These are phyloP conservation scores for Penicillium cinerascens DNA, from an alignment of 495 filamentous ascomycete genomes.

Conservation along the genomic window DNA sequence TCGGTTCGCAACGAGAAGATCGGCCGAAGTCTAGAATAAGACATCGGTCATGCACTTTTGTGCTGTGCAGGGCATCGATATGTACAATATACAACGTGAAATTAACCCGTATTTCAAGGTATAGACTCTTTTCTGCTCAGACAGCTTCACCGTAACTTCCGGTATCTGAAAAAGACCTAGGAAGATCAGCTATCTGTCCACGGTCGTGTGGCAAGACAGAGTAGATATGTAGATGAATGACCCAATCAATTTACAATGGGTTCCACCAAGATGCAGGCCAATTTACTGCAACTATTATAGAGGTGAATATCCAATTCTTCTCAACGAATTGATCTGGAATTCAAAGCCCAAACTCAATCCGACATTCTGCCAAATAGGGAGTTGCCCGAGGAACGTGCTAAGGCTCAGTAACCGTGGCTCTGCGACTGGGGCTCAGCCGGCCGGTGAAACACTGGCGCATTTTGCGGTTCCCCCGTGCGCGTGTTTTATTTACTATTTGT, in stretches of 20 bases:
- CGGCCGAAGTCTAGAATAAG: not conserved
- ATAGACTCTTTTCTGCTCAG: not conserved
- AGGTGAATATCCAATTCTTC: not conserved
- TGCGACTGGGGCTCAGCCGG: constrained; percentile 9
- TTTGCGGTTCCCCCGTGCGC: constrained; percentile 22
- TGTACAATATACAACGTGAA: constrained; percentile 2
- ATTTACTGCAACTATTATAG: not conserved
- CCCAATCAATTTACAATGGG: too few relatives aligned
- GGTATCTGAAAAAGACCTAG: too few relatives aligned
- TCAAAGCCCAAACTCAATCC: not conserved
- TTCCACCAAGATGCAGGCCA: too few relatives aligned
- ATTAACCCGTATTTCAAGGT: not conserved
- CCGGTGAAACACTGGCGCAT: constrained; percentile 44
- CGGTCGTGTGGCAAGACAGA: too few relatives aligned
- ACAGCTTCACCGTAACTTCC: too few relatives aligned
- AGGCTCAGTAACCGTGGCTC: constrained; percentile 3
- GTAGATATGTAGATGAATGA: too few relatives aligned
- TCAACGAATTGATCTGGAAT: not conserved
- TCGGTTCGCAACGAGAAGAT: not conserved
- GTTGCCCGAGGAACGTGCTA: constrained; percentile 37
- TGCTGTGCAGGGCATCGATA: not conserved
- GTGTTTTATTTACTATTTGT: constrained; percentile 17
- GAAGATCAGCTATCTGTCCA: too few relatives aligned
- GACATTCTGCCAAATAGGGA: not conserved
- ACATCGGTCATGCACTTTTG: not conserved